Percentiles rank a stretch among this genome's conserved stretches.
These are phyloP conservation scores for Durusdinium trenchii DNA, from an alignment of 73 alveolate species.

Conservation along the genomic window DNA sequence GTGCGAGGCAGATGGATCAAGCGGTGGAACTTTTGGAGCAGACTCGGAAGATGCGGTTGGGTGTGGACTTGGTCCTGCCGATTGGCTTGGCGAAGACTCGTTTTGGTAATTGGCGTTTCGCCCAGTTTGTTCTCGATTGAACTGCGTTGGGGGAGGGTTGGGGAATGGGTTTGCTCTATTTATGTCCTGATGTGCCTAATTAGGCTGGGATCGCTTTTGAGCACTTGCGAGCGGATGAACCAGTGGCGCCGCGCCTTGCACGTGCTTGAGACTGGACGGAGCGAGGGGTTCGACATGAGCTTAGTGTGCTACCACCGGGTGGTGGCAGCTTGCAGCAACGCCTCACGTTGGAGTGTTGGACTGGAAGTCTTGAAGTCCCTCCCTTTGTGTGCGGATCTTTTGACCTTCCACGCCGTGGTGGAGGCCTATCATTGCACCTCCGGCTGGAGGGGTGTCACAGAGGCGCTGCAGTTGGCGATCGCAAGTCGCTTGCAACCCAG, in stretches of 20 bases:
- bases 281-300: neutral
- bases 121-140: too few species aligned
- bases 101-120: too few species aligned
- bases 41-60: slow-evolving; percentile 34
- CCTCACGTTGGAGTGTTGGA: slow-evolving; percentile 27
- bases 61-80: neutral
- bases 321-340: slow-evolving; percentile 47
- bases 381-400: slow-evolving; percentile 14
- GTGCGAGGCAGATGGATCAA: slow-evolving; percentile 15
- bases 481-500: neutral
- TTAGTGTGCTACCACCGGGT: slow-evolving; percentile 3
- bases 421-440: neutral
- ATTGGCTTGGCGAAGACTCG: too few species aligned
- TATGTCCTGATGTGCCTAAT: too few species aligned
- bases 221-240: slow-evolving; percentile 43
- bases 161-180: too few species aligned
- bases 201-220: slow-evolving; percentile 51
- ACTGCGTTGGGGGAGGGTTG: too few species aligned
- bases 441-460: slow-evolving; percentile 1
- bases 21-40: neutral
- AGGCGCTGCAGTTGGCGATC: neutral
- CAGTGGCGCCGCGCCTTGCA: slow-evolving; percentile 44
- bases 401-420: neutral
- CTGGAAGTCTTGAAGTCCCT: neutral
- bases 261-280: neutral